Base-by-base conservation (phyloP, 352 stramenopile genomes). In the Globisporangium paddicum region DNA sequence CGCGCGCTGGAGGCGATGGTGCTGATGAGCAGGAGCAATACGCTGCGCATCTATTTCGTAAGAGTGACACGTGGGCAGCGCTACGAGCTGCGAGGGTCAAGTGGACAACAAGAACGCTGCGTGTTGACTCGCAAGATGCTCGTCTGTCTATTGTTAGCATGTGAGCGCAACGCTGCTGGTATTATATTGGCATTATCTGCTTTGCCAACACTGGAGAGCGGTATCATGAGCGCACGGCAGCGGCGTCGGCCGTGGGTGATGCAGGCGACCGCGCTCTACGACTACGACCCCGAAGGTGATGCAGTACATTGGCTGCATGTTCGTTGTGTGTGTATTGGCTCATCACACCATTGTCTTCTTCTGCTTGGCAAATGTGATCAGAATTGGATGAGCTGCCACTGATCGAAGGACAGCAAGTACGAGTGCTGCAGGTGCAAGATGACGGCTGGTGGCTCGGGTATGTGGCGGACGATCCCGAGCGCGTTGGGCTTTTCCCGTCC, bases 261-360 rank as follows among this genome's bases (percentile, higher is more conserved):
- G 74, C 64, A 83, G 51, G 79, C 73, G 25, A 60, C 76, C 11
- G 79, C 76, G 44, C 70, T 87, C 41, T 89, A 77, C 44, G 77
- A 79, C 71, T 83, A 86, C 61, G 68, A 83, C n/a, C 75, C 75
- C 16, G 79, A 89, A 69, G 71, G 79, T n/a, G n/a, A n/a, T n/a
- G n/a, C n/a, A n/a, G n/a, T n/a, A n/a, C n/a, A n/a, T n/a, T n/a
- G n/a, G n/a, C n/a, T n/a, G n/a, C n/a, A n/a, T n/a, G n/a, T n/a
- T n/a, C n/a, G 30, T 35, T 35, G 5, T 35, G 30, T 9, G 9
- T 9, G 30, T 35, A 5, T 35, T 9, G 30, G 9, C 30, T 35
- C 30, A 35, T 35, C 84, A 66, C 16, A 62, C 23, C 8, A 5
- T 28, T 40, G n/a, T 19, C 7, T 5, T n/a, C 5, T 19, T 38